A percentile compares a stretch with the other conserved stretches of the same genome.
Conservation (phyloP, 1,284 basidiomycete species). For the Cryptococcus sp. region DNA sequence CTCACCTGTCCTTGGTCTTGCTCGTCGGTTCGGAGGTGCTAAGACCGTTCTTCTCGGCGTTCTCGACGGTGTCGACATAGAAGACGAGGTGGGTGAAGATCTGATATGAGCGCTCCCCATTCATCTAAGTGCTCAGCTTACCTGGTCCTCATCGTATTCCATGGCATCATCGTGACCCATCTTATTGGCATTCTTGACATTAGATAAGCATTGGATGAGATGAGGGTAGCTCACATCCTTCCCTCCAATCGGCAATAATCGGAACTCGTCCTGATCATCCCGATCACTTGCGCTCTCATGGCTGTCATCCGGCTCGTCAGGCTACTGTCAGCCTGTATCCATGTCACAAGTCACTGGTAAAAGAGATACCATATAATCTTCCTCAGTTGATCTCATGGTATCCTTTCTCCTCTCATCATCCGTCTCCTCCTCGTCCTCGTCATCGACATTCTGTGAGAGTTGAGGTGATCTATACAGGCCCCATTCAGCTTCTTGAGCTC, state of each 20-base stretch:
- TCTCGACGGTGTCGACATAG: conserved; percentile 75
- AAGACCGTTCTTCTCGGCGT: conserved; percentile 65
- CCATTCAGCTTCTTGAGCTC: conserved; percentile 25
- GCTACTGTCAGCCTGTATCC: background rate
- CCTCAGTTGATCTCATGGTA: background rate
- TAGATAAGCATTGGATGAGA: background rate
- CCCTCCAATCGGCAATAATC: conserved; percentile 19
- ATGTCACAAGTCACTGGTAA: background rate
- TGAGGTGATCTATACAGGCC: conserved; percentile 13
- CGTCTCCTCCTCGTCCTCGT: conserved; percentile 15
- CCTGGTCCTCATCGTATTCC: conserved; percentile 66
- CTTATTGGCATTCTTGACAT: background rate
- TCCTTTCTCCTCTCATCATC: conserved; percentile 10
- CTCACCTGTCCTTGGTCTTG: conserved; percentile 55
- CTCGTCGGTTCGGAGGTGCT: conserved; percentile 50
- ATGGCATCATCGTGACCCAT: conserved; percentile 65
- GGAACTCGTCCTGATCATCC: conserved; percentile 54
- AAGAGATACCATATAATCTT: background rate
- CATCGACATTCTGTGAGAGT: conserved; percentile 2
- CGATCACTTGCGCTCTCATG: background rate
- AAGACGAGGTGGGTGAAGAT: conserved; percentile 74
- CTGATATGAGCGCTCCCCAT: conserved; percentile 9
- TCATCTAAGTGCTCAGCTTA: conserved; percentile 11
- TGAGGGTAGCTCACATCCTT: conserved; percentile 4
- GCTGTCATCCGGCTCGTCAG: background rate